Conservation (phyloP, 1,284 basidiomycete species). For the Cryptococcus sp. region DNA sequence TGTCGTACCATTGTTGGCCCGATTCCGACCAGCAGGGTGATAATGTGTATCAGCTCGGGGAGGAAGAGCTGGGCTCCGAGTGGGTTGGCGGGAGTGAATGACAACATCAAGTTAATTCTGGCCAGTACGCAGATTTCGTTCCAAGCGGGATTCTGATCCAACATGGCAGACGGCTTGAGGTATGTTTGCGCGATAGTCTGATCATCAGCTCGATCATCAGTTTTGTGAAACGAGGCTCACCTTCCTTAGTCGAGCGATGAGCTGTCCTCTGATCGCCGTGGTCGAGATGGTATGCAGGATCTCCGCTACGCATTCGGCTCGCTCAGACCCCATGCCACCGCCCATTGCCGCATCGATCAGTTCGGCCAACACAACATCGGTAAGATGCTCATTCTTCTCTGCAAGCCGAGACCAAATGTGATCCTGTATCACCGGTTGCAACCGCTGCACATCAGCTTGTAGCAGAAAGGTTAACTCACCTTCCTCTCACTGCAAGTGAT, state of each 20-base stretch:
- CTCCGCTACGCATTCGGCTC: conserved; percentile 70
- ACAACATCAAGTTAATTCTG: conserved; percentile 65
- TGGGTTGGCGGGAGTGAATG: conserved; percentile 62
- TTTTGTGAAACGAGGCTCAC: conserved; percentile 46
- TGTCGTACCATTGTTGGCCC: conserved; percentile 70
- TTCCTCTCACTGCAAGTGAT: conserved; percentile 66
- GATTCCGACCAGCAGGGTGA: conserved; percentile 67
- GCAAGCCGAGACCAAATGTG: conserved; percentile 71
- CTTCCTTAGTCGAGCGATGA: conserved; percentile 73
- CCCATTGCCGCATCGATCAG: conserved; percentile 73
- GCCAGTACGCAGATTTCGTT: conserved; percentile 75
- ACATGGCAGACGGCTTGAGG: conserved; percentile 57
- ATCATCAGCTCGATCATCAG: background rate
- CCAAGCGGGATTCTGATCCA: conserved; percentile 73
- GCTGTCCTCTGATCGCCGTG: conserved; percentile 69
- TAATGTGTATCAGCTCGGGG: conserved; percentile 73
- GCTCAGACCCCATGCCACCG: conserved; percentile 66
- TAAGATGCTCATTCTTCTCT: conserved; percentile 60
- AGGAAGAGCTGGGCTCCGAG: conserved; percentile 70
- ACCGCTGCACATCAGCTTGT: conserved; percentile 49
- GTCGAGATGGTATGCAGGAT: conserved; percentile 70
- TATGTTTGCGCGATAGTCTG: conserved; percentile 70
- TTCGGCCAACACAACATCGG: conserved; percentile 71
- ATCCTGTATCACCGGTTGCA: conserved; percentile 63
- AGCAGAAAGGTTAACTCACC: conserved; percentile 48